A percentile compares a stretch with the other conserved stretches of the same genome.
Conservation (phyloP, 164 flowering plant species). For the Macadamia integrifolia region DNA sequence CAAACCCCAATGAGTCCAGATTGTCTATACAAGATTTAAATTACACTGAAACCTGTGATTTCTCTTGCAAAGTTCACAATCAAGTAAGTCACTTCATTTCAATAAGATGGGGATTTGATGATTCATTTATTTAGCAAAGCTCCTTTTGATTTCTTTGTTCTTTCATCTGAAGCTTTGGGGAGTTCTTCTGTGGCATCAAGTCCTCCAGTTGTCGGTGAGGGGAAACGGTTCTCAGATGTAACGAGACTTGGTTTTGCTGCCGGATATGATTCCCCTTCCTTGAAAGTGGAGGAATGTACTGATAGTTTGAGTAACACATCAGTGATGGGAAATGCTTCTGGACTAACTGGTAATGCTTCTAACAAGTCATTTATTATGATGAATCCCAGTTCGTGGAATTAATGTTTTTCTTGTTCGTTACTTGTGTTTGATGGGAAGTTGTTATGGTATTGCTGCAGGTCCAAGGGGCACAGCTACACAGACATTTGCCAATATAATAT, state of each 20-base stretch:
- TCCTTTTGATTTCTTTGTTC: not conserved
- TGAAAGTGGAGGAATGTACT: constrained; percentile 38
- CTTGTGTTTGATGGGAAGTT: too few species aligned
- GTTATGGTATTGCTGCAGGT: constrained; percentile 33
- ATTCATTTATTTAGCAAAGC: too few species aligned
- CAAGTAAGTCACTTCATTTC: too few species aligned
- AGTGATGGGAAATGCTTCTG: constrained; percentile 27
- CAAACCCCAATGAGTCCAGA: too few species aligned
- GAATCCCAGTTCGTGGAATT: not conserved
- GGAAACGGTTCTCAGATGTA: constrained; percentile 72
- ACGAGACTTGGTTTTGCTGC: constrained; percentile 92
- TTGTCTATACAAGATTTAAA: too few species aligned
- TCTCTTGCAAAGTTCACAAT: too few species aligned
- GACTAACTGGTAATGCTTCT: constrained; percentile 21
- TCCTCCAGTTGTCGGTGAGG: constrained; percentile 51
- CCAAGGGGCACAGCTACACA: constrained; percentile 27
- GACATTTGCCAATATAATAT: constrained; percentile 69
- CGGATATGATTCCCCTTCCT: constrained; percentile 66
- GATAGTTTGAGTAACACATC: constrained; percentile 20
- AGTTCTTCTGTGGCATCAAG: constrained; percentile 52
- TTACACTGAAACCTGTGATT: too few species aligned
- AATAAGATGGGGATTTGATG: too few species aligned
- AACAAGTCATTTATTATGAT: not conserved
- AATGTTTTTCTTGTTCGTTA: too few species aligned
- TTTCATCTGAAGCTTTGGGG: constrained; percentile 55